A percentile compares a stretch with the other conserved stretches of the same genome.
These are phyloP conservation scores for Prosopis cineraria DNA, from an alignment of 306 rosid genomes.

Conservation along the genomic window DNA sequence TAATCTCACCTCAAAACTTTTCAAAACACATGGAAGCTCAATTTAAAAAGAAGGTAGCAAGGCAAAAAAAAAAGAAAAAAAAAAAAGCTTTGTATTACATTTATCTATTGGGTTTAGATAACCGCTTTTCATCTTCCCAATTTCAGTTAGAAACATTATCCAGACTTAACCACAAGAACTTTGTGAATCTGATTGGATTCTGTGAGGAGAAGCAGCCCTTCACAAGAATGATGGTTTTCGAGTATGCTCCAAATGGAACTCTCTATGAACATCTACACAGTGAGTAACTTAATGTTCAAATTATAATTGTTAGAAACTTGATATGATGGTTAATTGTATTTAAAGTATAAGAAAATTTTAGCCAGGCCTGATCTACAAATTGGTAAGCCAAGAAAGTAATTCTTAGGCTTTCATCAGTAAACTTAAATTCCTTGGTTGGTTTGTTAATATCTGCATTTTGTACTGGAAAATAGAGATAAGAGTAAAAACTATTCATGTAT, in stretches of 20 bases:
- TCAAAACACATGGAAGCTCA: constrained; percentile 67
- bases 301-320: neutral
- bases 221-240: constrained; percentile 95
- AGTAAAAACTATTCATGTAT: no score
- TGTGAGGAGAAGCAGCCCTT: constrained; percentile 87
- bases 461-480: no score
- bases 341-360: no score
- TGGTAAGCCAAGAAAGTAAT: neutral
- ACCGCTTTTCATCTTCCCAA: constrained; percentile 1
- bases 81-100: no score
- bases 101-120: neutral
- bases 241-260: constrained; percentile 96
- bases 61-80: no score
- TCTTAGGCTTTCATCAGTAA: neutral
- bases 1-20: constrained; percentile 59
- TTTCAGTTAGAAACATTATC: constrained; percentile 72
- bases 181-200: constrained; percentile 79
- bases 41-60: constrained; percentile 73
- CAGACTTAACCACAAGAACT: constrained; percentile 87
- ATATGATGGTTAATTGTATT: neutral
- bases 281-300: constrained; percentile 45
- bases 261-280: constrained; percentile 90
- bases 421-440: no score
- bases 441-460: no score
- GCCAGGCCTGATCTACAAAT: no score